Base-by-base conservation (phyloP, 768 basidiomycete genomes). In the Macrolepiota albuminosa region DNA sequence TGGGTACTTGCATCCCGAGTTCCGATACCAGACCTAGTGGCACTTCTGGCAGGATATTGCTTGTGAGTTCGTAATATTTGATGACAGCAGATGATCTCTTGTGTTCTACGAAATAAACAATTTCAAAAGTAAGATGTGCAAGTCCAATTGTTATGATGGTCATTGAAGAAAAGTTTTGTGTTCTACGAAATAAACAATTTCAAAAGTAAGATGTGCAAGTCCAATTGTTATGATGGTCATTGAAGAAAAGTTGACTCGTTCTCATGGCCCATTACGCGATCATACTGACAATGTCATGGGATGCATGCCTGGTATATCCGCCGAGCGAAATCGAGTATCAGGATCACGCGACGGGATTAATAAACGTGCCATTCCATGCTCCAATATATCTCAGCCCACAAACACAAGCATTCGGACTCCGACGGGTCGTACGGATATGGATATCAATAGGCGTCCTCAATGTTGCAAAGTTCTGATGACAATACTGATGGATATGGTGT, bases 1-100 rank as follows among this genome's bases (percentile, higher is more conserved):
- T 51, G 79, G 80, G 2, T 77, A 78, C 62, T 64, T 72, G n/a
- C 79, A 81, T 68, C 80, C 80, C 10, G 63, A 66, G 6, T 81
- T 78, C 66, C 70, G 75, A 16, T 81, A 78, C 58, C 79, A 79
- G 59, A 63, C 53, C 11, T 64, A 46, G 61, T 29, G n/a, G 16
- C 37, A 31, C 16, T 42, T 42, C 40, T 42, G 40, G 18, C 18
- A 33, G n/a, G 9, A 42, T 26, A 16, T 40, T 14, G 14, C 31
- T 50, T 33, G 5, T 56, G 18, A 21, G 21, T 26, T 37, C 1
- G 9, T 16, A 47, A 14, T 14, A 24, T 14, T 37, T n/a, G 24
- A 1, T 34, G 9, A 34, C 6, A 6, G 34, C 34, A 34, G n/a
- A 36, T 5, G n/a, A 31, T 6, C 6, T 9, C 21, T 2, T 14